phyloP scores from a whole-genome alignment of 202 grass and related monocot species.

The Alloteropsis angusta region DNA sequence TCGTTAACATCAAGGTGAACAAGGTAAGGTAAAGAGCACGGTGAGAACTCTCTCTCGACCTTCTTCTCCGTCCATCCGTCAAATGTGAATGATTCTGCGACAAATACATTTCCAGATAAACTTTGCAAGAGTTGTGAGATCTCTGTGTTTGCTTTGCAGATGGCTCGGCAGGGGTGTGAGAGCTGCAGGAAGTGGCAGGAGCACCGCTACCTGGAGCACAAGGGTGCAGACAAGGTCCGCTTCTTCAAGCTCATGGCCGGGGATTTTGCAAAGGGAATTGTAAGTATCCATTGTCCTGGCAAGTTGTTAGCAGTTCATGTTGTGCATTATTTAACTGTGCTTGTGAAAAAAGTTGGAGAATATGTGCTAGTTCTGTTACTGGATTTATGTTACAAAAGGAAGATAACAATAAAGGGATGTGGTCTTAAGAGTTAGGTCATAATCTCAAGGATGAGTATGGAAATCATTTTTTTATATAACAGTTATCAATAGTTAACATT shows the following conservation, averaged over 20 bases:
- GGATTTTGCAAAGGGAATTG: conserved; percentile 31
- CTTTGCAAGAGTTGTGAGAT: neutral
- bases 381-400: neutral
- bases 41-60: neutral
- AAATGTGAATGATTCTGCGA: neutral
- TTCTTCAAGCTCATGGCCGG: conserved; percentile 46
- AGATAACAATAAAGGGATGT: neutral
- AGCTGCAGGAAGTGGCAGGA: conserved; percentile 45
- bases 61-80: neutral
- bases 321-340: neutral
- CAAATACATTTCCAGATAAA: neutral
- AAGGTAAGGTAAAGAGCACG: neutral
- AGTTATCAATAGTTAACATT: neutral
- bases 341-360: neutral
- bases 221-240: conserved; percentile 13
- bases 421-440: neutral
- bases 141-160: neutral
- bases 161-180: conserved; percentile 19
- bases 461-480: neutral
- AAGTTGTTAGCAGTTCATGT: neutral
- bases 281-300: neutral
- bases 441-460: neutral
- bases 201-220: conserved; percentile 45
- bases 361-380: neutral
- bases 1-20: conserved; percentile 28